phyloP scores from a whole-genome alignment of 2,329 filamentous ascomycete species.

The Colletotrichum falcatum region DNA sequence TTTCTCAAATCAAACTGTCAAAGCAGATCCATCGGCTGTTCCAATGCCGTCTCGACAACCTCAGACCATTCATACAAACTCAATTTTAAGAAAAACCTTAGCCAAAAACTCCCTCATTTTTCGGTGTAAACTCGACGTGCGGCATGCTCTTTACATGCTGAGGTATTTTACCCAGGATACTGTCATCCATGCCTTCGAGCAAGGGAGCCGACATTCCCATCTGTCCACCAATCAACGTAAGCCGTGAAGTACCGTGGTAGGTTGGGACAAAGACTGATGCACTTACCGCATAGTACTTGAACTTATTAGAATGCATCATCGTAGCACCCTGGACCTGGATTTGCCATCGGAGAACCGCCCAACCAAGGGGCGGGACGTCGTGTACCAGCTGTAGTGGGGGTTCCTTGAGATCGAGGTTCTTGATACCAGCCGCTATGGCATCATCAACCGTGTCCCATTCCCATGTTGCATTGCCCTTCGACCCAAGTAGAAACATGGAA shows the following conservation, averaged over 20 bases:
- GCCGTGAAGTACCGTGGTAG: no score
- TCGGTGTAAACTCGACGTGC: conserved; percentile 20
- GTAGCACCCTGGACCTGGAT: conserved; percentile 18
- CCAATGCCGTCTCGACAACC: no score
- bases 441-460: conserved; percentile 64
- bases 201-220: conserved; percentile 27
- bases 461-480: conserved; percentile 59
- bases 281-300: conserved; percentile 35
- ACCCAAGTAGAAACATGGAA: conserved; percentile 68
- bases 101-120: conserved; percentile 25
- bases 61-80: no score
- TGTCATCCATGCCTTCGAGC: conserved; percentile 19
- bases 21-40: no score
- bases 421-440: conserved; percentile 50
- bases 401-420: neutral
- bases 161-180: neutral
- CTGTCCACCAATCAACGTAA: neutral
- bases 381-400: conserved; percentile 21
- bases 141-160: conserved; percentile 9
- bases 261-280: neutral
- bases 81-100: neutral
- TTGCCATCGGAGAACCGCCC: conserved; percentile 30
- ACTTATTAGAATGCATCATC: conserved; percentile 31
- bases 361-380: conserved; percentile 24
- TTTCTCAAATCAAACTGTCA: no score